A percentile compares a stretch with the other conserved stretches of the same genome.
phyloP scores from a whole-genome alignment of 2,329 filamentous ascomycete genomes.

The Chrysosphaeria jannelii region DNA sequence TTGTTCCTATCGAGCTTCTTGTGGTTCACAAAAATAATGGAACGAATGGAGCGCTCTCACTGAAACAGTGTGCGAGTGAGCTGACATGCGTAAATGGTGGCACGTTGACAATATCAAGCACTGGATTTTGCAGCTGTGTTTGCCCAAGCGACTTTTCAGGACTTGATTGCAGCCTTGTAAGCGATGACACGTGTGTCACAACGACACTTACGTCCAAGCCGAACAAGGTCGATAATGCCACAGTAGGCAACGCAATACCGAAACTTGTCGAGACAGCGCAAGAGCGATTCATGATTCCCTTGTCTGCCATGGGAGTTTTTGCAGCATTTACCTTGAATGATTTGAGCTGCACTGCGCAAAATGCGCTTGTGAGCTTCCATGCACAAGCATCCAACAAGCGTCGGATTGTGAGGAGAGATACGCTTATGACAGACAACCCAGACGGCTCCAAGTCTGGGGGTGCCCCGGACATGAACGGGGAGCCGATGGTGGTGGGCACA shows the following conservation, averaged over 20 bases:
- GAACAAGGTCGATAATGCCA: constrained; percentile 30
- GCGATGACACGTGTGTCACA: constrained; percentile 20
- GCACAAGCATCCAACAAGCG: constrained; percentile 12
- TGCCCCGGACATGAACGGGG: no score
- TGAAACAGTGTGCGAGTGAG: constrained; percentile 25
- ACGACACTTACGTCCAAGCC: constrained; percentile 11
- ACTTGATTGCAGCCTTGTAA: constrained; percentile 17
- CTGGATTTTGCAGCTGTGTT: constrained; percentile 50
- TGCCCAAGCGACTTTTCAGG: constrained; percentile 68
- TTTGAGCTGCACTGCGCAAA: constrained; percentile 59
- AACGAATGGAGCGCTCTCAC: no score
- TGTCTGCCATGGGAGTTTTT: constrained; percentile 39
- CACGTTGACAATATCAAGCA: constrained; percentile 31
- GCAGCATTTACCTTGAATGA: constrained; percentile 45
- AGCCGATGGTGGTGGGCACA: no score
- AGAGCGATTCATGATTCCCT: constrained; percentile 42
- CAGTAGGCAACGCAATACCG: constrained; percentile 51
- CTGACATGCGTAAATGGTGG: constrained; percentile 55
- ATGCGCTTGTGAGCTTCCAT: constrained; percentile 64
- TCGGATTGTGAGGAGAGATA: no score
- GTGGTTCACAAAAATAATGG: constrained; percentile 22
- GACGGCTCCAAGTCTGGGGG: no score
- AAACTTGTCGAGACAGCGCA: constrained; percentile 35
- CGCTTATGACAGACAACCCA: no score
- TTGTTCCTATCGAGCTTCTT: constrained; percentile 41